Evolutionary conservation across 116 monocot genomes (phyloP), one percentile per base, ranked within the genome.

Genomic region (Dioscorea cayenensis): DNA sequence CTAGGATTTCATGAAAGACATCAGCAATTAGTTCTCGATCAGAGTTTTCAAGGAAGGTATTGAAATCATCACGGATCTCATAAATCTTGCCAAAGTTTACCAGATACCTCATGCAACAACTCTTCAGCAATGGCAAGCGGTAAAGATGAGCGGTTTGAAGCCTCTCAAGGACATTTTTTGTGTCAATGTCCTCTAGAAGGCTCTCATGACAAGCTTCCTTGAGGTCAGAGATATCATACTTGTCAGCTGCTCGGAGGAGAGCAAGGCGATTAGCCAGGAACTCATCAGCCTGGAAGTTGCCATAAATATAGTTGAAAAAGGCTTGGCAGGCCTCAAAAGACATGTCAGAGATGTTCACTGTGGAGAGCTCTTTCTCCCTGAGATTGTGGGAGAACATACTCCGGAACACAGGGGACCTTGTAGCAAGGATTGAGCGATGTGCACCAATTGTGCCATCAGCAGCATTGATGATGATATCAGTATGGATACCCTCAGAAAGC

Each of bases 351-450:
- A 84, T 79, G 69, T 84, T 49, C n/a, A 84, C 79, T 9, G 71
- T 32, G 58, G 79, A 78, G 64, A 72, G 79, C 62, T 70, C 69
- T 20, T 75, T 79, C 35, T 84, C 84, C 21, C 43, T 70, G 65
- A 84, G 79, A 38, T 78, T 58, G 49, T 84, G 78, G 11, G 84
- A 79, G 73, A 84, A 84, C 84, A 84, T 84, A 68, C 73, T 72
- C 17, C 50, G 68, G 73, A 84, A 84, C 63, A 84, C 84, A 0
- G 84, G 84, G 28, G 84, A 84, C 14, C 84, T 48, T 37, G 79
- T 17, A 3, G 84, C 79, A 21, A 84, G 84, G 49, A 84, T 60
- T 12, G 84, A 76, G 17, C 84, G 84, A 72, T 84, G 84, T 20
- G 84, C 84, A 5, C 27, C 66, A 37, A 75, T 58, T 68, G 35